Evolutionary conservation across 176 grass and related monocot species (phyloP), one percentile per base, ranked within the genome.

Genomic region (Pontederia paniculata): DNA sequence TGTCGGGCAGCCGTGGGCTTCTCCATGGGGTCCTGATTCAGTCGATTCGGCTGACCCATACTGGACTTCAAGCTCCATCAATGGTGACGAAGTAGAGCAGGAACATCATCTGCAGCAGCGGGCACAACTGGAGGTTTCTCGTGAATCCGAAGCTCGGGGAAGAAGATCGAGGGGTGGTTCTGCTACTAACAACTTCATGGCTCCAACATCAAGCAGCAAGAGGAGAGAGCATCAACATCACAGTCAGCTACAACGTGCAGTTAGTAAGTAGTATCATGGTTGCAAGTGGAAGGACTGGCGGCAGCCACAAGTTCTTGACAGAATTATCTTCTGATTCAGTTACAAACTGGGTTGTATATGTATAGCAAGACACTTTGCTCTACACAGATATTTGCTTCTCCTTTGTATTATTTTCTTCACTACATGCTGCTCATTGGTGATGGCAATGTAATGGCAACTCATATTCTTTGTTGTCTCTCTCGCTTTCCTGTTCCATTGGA

Each of bases 11-110:
- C 70, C 76, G 17, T 89, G 78, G 81, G 73, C 82, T 23, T 77
- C 72, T 6, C 57, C 90, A 8, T 89, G 82, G 85, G 91, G 89
- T 57, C 82, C 80, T 28, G 81, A 66, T 12, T 97, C 91, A 1
- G 74, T 78, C 1, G 80, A 87, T 12, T 97, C 86, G 23, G 81
- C 85, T 0, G 82, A 83, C 56, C 78, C 69, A 65, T 69, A 78
- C 52, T 83, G 78, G 73, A 65, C 78, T 5, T 95, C 79, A 54
- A 82, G 71, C 47, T 86, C 85, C 3, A 72, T 85, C 62, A 67
- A 76, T 9, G 65, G 52, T 3, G 84, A 95, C 18, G 89, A 88
- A 55, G 74, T 72, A 3, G 89, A 88, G 23, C 73, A 83, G 70
- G 75, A 58, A 37, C 25, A 31, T 5, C 25, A 31, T 31, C 25